phyloP scores from a whole-genome alignment of 2,329 filamentous ascomycete species.

The Albifimbria verrucaria region DNA sequence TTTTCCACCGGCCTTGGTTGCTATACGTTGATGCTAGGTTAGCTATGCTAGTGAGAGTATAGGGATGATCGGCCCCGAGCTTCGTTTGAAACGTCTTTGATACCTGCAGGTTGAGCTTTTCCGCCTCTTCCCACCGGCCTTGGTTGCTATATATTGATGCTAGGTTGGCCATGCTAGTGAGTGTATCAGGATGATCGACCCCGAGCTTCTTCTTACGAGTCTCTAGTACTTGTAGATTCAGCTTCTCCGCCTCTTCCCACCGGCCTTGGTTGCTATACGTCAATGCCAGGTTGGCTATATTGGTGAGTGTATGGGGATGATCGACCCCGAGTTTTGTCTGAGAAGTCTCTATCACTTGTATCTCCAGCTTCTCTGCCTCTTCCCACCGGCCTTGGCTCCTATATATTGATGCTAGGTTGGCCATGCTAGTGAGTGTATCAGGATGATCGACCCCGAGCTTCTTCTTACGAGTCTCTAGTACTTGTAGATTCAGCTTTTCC shows the following conservation, averaged over 20 bases:
- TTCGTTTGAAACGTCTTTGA: background rate
- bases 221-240: too few relatives aligned
- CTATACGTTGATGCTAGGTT: too few relatives aligned
- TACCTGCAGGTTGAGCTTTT: constrained; percentile 1
- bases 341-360: background rate
- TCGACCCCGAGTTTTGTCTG: too few relatives aligned
- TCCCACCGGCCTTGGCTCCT: constrained; percentile 6
- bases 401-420: constrained; percentile 9
- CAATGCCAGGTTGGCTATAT: too few relatives aligned
- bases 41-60: constrained; percentile 7
- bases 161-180: background rate
- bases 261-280: too few relatives aligned
- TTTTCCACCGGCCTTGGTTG: too few relatives aligned
- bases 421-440: constrained; percentile 9
- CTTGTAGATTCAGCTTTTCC: constrained; percentile 1
- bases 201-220: too few relatives aligned
- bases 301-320: too few relatives aligned
- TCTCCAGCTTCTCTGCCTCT: constrained; percentile 8
- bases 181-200: too few relatives aligned
- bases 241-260: too few relatives aligned
- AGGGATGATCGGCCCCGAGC: constrained; percentile 1
- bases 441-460: constrained; percentile 8
- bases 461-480: constrained; percentile 7
- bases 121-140: background rate
- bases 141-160: background rate